Percentiles rank a stretch among this genome's conserved stretches.
phyloP scores from a whole-genome alignment of 2,329 filamentous ascomycete species.

The Claviceps sp. region DNA sequence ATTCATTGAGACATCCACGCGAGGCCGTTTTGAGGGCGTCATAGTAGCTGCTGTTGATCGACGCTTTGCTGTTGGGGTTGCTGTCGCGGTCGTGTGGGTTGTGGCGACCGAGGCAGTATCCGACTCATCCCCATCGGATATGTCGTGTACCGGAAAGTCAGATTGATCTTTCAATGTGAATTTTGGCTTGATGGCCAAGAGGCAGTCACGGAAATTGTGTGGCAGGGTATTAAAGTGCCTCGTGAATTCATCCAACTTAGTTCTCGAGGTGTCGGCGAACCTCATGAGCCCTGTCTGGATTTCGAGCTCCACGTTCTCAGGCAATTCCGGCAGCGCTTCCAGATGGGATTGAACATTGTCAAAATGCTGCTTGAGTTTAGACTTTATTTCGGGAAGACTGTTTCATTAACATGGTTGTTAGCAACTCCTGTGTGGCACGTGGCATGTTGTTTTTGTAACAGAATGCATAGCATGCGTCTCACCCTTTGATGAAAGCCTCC shows the following conservation, averaged over 20 bases:
- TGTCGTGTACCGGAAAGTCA: conserved; percentile 22
- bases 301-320: conserved; percentile 51
- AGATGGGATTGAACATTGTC: conserved; percentile 41
- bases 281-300: conserved; percentile 45
- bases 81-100: conserved; percentile 9
- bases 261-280: conserved; percentile 39
- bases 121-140: conserved; percentile 25
- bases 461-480: conserved; percentile 7
- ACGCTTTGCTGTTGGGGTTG: conserved; percentile 18
- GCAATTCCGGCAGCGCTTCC: conserved; percentile 48
- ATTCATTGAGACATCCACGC: conserved; percentile 10
- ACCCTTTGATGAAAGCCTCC: conserved; percentile 39
- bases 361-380: conserved; percentile 37
- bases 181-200: conserved; percentile 33
- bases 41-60: conserved; percentile 12
- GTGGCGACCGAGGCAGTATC: conserved; percentile 16
- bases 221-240: conserved; percentile 33
- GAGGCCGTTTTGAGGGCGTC: conserved; percentile 23
- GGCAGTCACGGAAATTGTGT: conserved; percentile 34
- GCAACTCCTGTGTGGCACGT: neutral
- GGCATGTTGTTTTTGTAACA: neutral
- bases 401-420: conserved; percentile 6
- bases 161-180: conserved; percentile 26
- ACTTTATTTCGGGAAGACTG: conserved; percentile 39
- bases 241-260: conserved; percentile 36